These are phyloP conservation scores for Hydnomerulius pinastri DNA, from an alignment of 768 basidiomycete species.

Conservation along the genomic window DNA sequence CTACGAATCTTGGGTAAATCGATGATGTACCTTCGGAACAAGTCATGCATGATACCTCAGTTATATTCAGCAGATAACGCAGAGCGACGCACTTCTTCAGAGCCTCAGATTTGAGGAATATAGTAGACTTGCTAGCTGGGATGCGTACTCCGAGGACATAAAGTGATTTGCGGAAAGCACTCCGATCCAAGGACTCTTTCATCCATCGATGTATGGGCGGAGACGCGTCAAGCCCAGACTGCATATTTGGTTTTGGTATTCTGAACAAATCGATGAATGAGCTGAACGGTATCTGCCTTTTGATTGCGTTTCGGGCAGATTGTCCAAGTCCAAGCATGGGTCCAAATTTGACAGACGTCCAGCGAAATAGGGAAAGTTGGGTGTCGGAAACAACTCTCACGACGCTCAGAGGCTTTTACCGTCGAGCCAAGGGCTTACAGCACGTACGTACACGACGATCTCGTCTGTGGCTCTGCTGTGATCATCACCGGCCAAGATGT, in stretches of 20 bases:
- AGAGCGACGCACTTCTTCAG: conserved; percentile 55
- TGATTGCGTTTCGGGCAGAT: conserved; percentile 5
- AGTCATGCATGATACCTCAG: conserved; percentile 14
- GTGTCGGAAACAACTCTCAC: background rate
- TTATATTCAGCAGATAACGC: background rate
- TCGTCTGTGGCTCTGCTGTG: conserved; percentile 9
- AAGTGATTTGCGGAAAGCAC: conserved; percentile 64
- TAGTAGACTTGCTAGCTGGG: conserved; percentile 53
- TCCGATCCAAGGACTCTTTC: conserved; percentile 56
- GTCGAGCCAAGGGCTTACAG: too few species aligned
- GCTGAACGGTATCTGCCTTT: conserved; percentile 2
- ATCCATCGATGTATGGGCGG: conserved; percentile 56
- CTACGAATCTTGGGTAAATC: conserved; percentile 68
- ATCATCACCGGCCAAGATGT: conserved; percentile 13
- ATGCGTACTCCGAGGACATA: conserved; percentile 70
- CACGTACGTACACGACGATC: background rate
- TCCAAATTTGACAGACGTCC: too few species aligned
- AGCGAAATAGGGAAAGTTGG: background rate
- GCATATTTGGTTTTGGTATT: conserved; percentile 12
- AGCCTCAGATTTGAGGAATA: conserved; percentile 55
- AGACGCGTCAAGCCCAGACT: conserved; percentile 34
- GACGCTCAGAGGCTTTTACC: too few species aligned
- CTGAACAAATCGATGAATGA: conserved; percentile 3
- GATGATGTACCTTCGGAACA: conserved; percentile 53
- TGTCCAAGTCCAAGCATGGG: conserved; percentile 19